Percentiles rank a stretch among this genome's conserved stretches.
Evolutionary conservation across 2,329 filamentous ascomycete genomes (phyloP).

Genomic region (Westerdykella ornata): DNA sequence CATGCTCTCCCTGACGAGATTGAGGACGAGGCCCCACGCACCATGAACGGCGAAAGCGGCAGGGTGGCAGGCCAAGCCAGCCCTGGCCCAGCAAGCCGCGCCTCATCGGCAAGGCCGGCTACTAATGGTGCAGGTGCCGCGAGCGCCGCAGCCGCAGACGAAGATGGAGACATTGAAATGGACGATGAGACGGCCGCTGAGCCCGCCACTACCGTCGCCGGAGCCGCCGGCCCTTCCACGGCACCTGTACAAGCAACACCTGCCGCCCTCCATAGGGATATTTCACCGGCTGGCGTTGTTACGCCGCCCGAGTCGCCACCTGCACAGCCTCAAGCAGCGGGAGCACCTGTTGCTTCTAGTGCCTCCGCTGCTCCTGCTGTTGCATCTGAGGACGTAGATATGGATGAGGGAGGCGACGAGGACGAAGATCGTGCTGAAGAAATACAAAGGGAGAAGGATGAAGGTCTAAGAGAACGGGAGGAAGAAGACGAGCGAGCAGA

Average conservation of each 20-base stretch:
- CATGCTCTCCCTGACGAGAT: conserved; percentile 35
- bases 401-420: conserved; percentile 19
- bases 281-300: conserved; percentile 28
- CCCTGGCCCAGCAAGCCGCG: conserved; percentile 14
- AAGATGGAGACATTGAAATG: conserved; percentile 36
- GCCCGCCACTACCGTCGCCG: conserved; percentile 7
- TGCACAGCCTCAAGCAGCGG: conserved; percentile 1
- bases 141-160: conserved; percentile 15
- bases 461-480: conserved; percentile 23
- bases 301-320: conserved; percentile 34
- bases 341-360: conserved; percentile 9
- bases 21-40: conserved; percentile 21
- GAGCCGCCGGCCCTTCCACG: conserved; percentile 4
- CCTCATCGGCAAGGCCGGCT: conserved; percentile 14
- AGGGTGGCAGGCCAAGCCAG: conserved; percentile 24
- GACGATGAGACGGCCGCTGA: conserved; percentile 18
- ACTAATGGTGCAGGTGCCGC: conserved; percentile 5
- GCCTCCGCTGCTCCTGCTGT: conserved; percentile 11
- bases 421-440: conserved; percentile 12
- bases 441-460: conserved; percentile 17
- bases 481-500: conserved; percentile 24
- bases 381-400: conserved; percentile 22
- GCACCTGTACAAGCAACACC: conserved; percentile 1
- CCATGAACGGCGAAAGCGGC: conserved; percentile 29
- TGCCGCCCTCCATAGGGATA: conserved; percentile 13